A percentile compares a stretch with the other conserved stretches of the same genome.
Conservation (phyloP, 257 asterid species). For the Sherardia arvensis region DNA sequence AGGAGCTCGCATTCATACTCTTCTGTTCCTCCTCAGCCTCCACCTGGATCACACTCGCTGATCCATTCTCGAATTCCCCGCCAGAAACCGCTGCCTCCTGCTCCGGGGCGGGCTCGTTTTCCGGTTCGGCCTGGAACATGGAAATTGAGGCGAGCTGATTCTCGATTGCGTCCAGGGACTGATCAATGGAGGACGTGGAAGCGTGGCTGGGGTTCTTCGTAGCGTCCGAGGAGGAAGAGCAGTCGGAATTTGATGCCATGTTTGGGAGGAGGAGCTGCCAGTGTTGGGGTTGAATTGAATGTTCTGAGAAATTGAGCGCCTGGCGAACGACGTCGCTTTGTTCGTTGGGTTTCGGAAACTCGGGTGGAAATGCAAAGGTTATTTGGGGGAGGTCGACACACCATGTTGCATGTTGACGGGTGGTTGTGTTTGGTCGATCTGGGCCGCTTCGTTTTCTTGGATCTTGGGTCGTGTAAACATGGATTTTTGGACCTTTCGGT, state of each 20-base stretch:
- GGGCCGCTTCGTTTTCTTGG: constrained; percentile 5
- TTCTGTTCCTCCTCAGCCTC: constrained; percentile 23
- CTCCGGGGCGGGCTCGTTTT: background rate
- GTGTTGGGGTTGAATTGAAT: background rate
- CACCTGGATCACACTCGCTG: constrained; percentile 14
- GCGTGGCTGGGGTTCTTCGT: constrained; percentile 37
- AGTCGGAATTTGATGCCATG: constrained; percentile 15
- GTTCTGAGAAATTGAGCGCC: background rate
- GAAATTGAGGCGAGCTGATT: constrained; percentile 84
- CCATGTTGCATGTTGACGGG: background rate
- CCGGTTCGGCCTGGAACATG: constrained; percentile 26
- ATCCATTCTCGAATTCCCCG: constrained; percentile 12
- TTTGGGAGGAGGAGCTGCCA: constrained; percentile 2
- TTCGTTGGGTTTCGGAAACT: background rate
- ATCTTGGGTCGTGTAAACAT: background rate
- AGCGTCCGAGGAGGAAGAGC: constrained; percentile 23
- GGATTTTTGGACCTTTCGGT: too few species aligned
- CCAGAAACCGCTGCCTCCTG: background rate
- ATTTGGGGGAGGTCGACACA: background rate
- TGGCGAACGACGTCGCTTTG: constrained; percentile 6
- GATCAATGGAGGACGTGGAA: constrained; percentile 50
- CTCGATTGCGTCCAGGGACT: constrained; percentile 87
- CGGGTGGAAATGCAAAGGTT: background rate
- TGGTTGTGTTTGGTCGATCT: background rate
- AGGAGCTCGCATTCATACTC: constrained; percentile 28